Evolutionary conservation across 1,284 basidiomycete genomes (phyloP).

Genomic region (Malassezia dermatis): DNA sequence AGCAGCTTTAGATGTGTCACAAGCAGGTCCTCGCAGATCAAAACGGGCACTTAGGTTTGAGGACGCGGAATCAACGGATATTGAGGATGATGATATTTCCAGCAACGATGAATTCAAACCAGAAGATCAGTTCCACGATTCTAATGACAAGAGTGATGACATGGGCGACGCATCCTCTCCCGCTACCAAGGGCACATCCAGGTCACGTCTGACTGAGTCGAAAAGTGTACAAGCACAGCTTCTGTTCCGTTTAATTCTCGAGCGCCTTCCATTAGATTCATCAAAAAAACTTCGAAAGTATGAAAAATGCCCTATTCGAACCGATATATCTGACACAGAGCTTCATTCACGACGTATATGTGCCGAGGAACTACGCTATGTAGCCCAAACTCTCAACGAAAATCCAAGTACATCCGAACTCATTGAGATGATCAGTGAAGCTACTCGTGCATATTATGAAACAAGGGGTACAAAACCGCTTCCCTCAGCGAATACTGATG

Average conservation of each 20-base stretch:
- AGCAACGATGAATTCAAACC: neutral
- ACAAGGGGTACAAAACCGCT: neutral
- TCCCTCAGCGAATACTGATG: neutral
- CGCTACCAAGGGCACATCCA: neutral
- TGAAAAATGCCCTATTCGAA: neutral
- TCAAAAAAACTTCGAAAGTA: neutral
- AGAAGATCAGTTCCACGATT: neutral
- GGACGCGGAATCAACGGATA: neutral
- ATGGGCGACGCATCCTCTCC: neutral
- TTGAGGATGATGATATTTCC: neutral
- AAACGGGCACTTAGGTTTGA: neutral
- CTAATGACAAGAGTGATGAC: neutral
- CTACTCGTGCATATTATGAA: neutral
- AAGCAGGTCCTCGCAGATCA: neutral
- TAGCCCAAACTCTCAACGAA: slow-evolving; percentile 5
- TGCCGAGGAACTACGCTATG: slow-evolving; percentile 10
- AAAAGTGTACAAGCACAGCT: slow-evolving; percentile 1
- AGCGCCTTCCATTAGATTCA: slow-evolving; percentile 7
- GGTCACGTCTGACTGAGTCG: neutral
- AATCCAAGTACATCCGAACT: neutral
- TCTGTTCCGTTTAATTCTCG: slow-evolving; percentile 8
- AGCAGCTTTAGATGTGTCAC: neutral
- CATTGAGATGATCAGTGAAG: slow-evolving; percentile 13
- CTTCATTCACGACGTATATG: slow-evolving; percentile 6
- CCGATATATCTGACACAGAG: neutral